Conservation (phyloP, 257 asterid genomes). For the Primulina eburnea region DNA sequence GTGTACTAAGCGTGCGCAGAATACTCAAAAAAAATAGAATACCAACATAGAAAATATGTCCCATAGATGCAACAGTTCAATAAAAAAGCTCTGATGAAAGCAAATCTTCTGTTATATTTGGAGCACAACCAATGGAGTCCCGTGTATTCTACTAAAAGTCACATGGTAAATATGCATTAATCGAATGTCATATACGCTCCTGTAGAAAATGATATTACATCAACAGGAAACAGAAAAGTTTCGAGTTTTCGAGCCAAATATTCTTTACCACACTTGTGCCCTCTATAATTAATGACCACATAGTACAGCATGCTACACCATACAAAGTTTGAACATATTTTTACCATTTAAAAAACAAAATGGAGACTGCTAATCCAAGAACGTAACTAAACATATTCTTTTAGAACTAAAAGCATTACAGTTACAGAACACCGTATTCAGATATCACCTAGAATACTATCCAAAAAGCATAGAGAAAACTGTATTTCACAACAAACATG, state of each 20-base stretch:
- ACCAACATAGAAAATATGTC: too few species aligned
- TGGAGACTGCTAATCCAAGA: not conserved
- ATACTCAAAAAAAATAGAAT: too few species aligned
- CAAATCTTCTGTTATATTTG: not conserved
- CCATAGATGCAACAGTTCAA: not conserved
- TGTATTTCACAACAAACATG: constrained; percentile 20
- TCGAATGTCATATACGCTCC: too few species aligned
- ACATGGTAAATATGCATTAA: not conserved
- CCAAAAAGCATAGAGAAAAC: not conserved
- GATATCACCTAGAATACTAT: constrained; percentile 14
- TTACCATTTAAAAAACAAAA: not conserved
- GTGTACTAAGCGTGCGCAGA: not conserved
- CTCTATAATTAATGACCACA: not conserved
- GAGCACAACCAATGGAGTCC: not conserved
- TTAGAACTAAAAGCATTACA: not conserved
- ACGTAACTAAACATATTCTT: not conserved
- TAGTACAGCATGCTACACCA: not conserved
- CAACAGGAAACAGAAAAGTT: not conserved
- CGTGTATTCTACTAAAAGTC: not conserved
- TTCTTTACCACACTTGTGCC: not conserved
- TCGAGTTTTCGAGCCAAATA: not conserved
- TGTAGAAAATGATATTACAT: not conserved
- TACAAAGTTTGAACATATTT: too few species aligned
- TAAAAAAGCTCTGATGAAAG: too few species aligned
- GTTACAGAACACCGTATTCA: not conserved